Evolutionary conservation across 345 rosid species (phyloP), one percentile per base, ranked within the genome.

Genomic region (Salix caprea): DNA sequence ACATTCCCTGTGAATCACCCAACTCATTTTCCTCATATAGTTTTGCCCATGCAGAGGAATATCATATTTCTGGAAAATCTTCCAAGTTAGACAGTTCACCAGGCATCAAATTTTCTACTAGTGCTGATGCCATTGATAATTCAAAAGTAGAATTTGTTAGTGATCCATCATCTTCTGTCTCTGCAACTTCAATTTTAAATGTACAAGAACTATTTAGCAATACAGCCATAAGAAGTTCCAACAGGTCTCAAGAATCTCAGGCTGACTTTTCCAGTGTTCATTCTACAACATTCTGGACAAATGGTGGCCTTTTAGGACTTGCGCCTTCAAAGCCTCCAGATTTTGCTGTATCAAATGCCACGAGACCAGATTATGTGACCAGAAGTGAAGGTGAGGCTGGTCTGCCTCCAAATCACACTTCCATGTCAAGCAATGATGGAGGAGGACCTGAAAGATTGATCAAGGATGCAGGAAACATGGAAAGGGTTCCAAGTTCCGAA

Each of bases 321-420:
- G 82, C 88, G 65, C 99, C 99, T 65, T 90, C 94, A 58, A 96
- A 91, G 75, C 99, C 99, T 80, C 94, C 96, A 76, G 96, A 87
- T 83, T 91, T 93, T 82, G 83, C 93, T 74, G 81, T 64, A 77
- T 84, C 94, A 73, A 87, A 40, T 52, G 71, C 82, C 52, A 71
- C 37, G 46, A 75, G 72, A 78, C 79, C 75, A 72, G 81, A 82
- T 77, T 58, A 70, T 75, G 66, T 67, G 56, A 58, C 78, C 15
- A 70, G 77, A 82, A 80, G 67, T 77, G 74, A 75, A 39, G 24
- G 14, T 75, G 86, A 78, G 67, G 76, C 74, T 9, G 37, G 60
- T 39, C 62, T 40, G 78, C 82, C 74, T 54, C 79, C 78, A 44
- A 77, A 84, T 67, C 66, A 67, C 36, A 13, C 67, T 67, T 52